These are phyloP conservation scores for Ophiocordyceps camponoti-leonardi DNA, from an alignment of 2,329 filamentous ascomycete species.

Conservation along the genomic window DNA sequence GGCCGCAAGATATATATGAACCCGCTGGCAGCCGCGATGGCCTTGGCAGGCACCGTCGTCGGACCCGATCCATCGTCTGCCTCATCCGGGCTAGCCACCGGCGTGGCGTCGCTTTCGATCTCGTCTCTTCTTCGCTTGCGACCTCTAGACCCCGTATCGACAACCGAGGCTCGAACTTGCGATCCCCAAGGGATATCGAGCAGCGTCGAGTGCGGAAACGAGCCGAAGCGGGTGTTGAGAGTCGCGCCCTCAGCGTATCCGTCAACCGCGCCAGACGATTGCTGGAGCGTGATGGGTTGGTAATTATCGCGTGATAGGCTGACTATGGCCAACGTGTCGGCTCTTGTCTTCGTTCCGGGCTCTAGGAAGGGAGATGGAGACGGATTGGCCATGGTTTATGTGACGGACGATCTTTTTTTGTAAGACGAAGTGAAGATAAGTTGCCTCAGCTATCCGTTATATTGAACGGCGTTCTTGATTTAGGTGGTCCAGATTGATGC, in stretches of 20 bases:
- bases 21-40: slow-evolving; percentile 41
- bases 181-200: slow-evolving; percentile 76
- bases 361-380: slow-evolving; percentile 62
- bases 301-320: slow-evolving; percentile 80
- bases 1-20: slow-evolving; percentile 67
- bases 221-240: slow-evolving; percentile 87
- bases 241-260: slow-evolving; percentile 64
- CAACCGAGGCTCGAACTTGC: slow-evolving; percentile 74
- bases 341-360: slow-evolving; percentile 42
- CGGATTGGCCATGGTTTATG: slow-evolving; percentile 15
- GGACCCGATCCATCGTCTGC: slow-evolving; percentile 13
- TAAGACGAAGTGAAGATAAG: background rate
- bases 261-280: slow-evolving; percentile 43
- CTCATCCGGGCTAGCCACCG: slow-evolving; percentile 16
- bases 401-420: background rate
- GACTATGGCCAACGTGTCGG: slow-evolving; percentile 60
- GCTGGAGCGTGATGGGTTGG: slow-evolving; percentile 54
- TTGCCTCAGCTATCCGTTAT: background rate
- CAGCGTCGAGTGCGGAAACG: slow-evolving; percentile 65
- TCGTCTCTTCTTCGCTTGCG: slow-evolving; percentile 41
- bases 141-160: slow-evolving; percentile 82
- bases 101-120: slow-evolving; percentile 25
- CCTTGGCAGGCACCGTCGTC: slow-evolving; percentile 24
- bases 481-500: background rate
- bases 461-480: background rate